A percentile compares a stretch with the other conserved stretches of the same genome.
These are phyloP conservation scores for Aspergillus caelatus DNA, from an alignment of 2,329 filamentous ascomycete species.

Conservation along the genomic window DNA sequence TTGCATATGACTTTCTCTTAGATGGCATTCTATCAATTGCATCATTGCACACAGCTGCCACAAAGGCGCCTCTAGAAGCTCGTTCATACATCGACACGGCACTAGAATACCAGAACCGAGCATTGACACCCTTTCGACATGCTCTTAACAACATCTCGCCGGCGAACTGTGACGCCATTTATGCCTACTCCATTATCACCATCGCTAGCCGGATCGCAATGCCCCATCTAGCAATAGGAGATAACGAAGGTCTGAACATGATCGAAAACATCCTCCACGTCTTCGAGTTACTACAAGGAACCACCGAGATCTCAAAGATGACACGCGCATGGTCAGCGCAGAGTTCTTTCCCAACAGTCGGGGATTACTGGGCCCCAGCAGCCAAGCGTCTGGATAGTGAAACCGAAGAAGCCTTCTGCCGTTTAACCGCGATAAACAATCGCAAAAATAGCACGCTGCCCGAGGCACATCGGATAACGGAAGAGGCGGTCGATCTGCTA, in stretches of 20 bases:
- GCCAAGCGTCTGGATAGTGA: not conserved
- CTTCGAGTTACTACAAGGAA: not conserved
- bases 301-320: not conserved
- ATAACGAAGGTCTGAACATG: not conserved
- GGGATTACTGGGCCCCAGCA: not conserved
- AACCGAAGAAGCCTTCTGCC: not conserved
- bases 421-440: not conserved
- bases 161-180: conserved; percentile 32
- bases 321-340: not conserved
- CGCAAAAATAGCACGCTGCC: not conserved
- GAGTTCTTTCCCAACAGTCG: not conserved
- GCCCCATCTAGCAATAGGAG: conserved; percentile 13
- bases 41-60: conserved; percentile 39
- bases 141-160: conserved; percentile 30
- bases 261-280: not conserved
- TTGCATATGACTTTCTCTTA: conserved; percentile 39
- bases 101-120: conserved; percentile 29
- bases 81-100: conserved; percentile 29
- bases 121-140: conserved; percentile 30
- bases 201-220: conserved; percentile 30
- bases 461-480: not conserved
- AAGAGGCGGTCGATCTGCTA: not conserved
- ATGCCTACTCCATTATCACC: conserved; percentile 32
- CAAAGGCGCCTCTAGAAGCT: conserved; percentile 15
- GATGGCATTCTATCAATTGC: conserved; percentile 41